Conservation (phyloP, 164 flowering plant species). For the Aristolochia contorta region DNA sequence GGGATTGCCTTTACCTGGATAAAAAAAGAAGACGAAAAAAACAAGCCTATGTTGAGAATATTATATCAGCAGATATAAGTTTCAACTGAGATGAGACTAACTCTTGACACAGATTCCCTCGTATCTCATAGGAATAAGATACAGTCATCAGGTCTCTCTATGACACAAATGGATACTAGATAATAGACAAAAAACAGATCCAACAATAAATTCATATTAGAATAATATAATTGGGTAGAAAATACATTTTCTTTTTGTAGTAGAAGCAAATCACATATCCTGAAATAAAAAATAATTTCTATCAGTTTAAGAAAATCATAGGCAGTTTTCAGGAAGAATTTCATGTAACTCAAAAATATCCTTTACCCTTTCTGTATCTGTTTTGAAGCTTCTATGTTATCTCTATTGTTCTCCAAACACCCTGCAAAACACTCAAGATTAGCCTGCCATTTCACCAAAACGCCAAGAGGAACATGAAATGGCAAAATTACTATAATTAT, state of each 20-base stretch:
- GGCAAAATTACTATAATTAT: too few species aligned
- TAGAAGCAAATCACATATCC: slow-evolving; percentile 18
- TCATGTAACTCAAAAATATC: neutral
- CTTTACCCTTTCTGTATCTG: slow-evolving; percentile 61
- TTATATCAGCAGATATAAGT: too few species aligned
- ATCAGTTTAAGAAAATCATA: too few species aligned
- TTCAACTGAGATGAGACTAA: slow-evolving; percentile 27
- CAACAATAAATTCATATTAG: too few species aligned
- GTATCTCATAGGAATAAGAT: slow-evolving; percentile 68
- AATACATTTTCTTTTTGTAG: too few species aligned
- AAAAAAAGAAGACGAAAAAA: neutral
- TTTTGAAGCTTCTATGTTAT: slow-evolving; percentile 84
- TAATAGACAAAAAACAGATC: neutral
- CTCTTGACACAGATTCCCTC: slow-evolving; percentile 58
- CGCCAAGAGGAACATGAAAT: neutral
- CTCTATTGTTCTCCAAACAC: slow-evolving; percentile 60
- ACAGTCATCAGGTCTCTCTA: slow-evolving; percentile 66
- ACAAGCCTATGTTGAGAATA: too few species aligned
- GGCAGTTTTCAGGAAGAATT: too few species aligned
- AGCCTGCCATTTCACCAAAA: neutral
- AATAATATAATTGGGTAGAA: too few species aligned
- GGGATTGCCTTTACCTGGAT: slow-evolving; percentile 74
- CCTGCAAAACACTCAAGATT: slow-evolving; percentile 36
- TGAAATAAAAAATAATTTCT: slow-evolving; percentile 10
- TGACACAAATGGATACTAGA: slow-evolving; percentile 87